Base-by-base conservation (phyloP, 1,284 basidiomycete genomes). In the Ustilago curta region DNA sequence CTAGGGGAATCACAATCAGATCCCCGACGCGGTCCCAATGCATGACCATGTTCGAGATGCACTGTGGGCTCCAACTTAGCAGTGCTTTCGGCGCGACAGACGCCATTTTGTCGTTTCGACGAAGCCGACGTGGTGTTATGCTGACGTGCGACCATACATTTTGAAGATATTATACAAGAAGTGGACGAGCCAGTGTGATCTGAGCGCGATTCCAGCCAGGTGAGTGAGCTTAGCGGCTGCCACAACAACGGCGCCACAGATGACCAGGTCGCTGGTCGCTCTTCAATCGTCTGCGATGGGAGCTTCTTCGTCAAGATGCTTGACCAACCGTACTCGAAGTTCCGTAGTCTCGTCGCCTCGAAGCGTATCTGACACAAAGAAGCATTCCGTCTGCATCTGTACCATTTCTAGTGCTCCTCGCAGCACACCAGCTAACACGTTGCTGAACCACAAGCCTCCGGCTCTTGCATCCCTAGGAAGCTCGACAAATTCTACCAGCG, bases 351-450 rank as follows among this genome's bases (percentile, higher is more conserved):
- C 96, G 83, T 98, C 96, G 1, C 97, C 97, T 65, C 94, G 88
- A 68, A 99, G 87, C 14, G 91, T 90, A 80, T 99, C 97, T 3
- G 93, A 93, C 18, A 97, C 85, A 86, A 99, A 99, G 56, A 90
- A 90, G 19, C 90, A 91, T 74, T 95, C 92, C 12, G 97, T 95
- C 85, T 97, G 95, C 90, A 98, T 93, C 86, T 99, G 96, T 79
- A 97, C 97, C 97, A 99, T 99, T 86, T 99, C 97, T 53, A 99
- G 85, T 25, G 95, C 91, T 1, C 97, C 97, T 58, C 95, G 88
- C 50, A 99, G 86, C 1, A 99, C 96, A 3, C 97, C 97, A 76
- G 94, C 96, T 0, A 97, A 87, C 29, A 99, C 91, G 85, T 99
- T 99, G 84, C 93, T 94, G 86, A 95, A 99, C 94, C 94, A 97